phyloP scores from a whole-genome alignment of 257 asterid species.

The Nemophila menziesii region DNA sequence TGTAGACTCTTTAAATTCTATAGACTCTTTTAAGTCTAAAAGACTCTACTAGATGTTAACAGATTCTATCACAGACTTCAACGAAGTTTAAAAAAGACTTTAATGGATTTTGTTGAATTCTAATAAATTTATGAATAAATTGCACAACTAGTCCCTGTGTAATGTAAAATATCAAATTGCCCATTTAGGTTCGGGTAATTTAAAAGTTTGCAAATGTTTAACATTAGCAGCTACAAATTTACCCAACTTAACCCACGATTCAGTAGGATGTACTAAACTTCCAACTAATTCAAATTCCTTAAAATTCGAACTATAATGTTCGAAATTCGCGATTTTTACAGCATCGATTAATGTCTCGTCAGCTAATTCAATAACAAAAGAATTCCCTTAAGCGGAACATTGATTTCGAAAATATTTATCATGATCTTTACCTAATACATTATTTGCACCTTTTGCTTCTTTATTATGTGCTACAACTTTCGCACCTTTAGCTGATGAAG shows the following conservation, averaged over 20 bases:
- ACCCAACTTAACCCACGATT: conserved; percentile 61
- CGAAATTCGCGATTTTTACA: conserved; percentile 80
- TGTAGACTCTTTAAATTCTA: too few relatives aligned
- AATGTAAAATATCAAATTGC: conserved; percentile 77
- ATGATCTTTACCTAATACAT: conserved; percentile 67
- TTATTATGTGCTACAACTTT: conserved; percentile 78
- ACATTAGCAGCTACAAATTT: conserved; percentile 69
- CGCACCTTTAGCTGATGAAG: conserved; percentile 86
- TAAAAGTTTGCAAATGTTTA: conserved; percentile 73
- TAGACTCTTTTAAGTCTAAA: too few relatives aligned
- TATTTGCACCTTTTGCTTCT: conserved; percentile 84
- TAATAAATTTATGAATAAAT: too few relatives aligned
- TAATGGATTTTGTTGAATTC: too few relatives aligned
- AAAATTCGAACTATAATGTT: conserved; percentile 80
- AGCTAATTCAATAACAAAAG: conserved; percentile 64
- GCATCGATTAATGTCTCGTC: conserved; percentile 84
- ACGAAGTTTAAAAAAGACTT: too few relatives aligned
- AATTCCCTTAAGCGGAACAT: conserved; percentile 64
- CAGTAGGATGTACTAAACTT: conserved; percentile 68
- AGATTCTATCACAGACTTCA: too few relatives aligned
- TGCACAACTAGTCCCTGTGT: too few relatives aligned
- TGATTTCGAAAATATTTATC: conserved; percentile 88
- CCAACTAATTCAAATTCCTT: conserved; percentile 76
- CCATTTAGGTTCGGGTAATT: conserved; percentile 85
- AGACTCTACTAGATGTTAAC: too few relatives aligned